Evolutionary conservation across 805 yeast species (phyloP), one percentile per base, ranked within the genome.

Genomic region (Dipodascopsis uninucleata): DNA sequence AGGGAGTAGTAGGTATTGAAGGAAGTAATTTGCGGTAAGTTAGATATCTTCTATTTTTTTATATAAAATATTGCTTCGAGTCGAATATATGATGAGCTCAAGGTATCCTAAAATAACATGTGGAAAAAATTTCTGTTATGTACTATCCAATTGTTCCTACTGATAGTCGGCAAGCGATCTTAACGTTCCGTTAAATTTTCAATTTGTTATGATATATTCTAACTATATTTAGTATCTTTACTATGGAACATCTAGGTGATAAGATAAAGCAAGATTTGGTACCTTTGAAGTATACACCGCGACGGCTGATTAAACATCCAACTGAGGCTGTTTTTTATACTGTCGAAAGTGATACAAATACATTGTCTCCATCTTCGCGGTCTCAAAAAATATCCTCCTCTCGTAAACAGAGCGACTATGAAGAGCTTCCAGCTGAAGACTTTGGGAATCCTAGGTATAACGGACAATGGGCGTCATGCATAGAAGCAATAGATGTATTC

Each of bases 1-100:
- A 71, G 39, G 90, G 90, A 1, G 65, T 81, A 2, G 78, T 86
- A 22, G 88, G 85, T 0, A 69, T 84, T 14, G 67, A 69, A 29
- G 76, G 73, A 2, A 70, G 69, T 33, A 71, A 66, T 17, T 64
- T 86, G 46, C 63, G 72, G 57, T 53, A 33, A 16, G 57, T 10
- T 18, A 12, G 4, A 14, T 8, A 10, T 17, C 8, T 12, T 34
- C 31, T 18, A n/a, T 20, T 4, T 24, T 22, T 16, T 32, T 28
- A 20, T 36, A 61, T 53, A 1, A 53, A 64, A 24, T 67, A 62
- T 16, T 12, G 40, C 36, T 33, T n/a, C 31, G 23, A n/a, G n/a
- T n/a, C n/a, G n/a, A n/a, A n/a, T n/a, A 29, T 31, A 51, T 47
- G 57, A 52, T 41, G 55, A 52, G 28, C 5, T 5, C 24, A 52